Conservation (phyloP, 2,329 filamentous ascomycete species). For the Moelleriella libera region DNA sequence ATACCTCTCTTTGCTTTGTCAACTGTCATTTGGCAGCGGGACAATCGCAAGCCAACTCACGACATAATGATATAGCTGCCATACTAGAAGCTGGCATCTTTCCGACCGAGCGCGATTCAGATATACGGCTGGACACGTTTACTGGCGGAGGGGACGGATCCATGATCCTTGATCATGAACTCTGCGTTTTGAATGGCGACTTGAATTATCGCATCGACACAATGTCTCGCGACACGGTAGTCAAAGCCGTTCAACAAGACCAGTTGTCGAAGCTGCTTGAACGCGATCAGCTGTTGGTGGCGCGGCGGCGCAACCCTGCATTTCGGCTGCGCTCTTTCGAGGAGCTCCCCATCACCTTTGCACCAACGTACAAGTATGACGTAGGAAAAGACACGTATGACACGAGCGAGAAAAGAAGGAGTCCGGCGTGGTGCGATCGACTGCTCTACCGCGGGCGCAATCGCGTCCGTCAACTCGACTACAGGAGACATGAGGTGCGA, state of each 20-base stretch:
- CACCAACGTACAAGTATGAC: slow-evolving; percentile 97
- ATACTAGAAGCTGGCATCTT: slow-evolving; percentile 73
- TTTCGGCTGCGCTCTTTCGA: slow-evolving; percentile 82
- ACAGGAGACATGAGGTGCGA: slow-evolving; percentile 74
- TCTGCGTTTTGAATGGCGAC: slow-evolving; percentile 93
- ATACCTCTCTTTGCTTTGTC: slow-evolving; percentile 88
- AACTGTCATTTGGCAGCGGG: slow-evolving; percentile 96
- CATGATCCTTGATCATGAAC: slow-evolving; percentile 92
- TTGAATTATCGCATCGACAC: slow-evolving; percentile 97
- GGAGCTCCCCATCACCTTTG: slow-evolving; percentile 83
- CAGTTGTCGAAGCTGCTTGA: slow-evolving; percentile 81
- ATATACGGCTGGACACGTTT: slow-evolving; percentile 60
- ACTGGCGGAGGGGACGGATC: slow-evolving; percentile 86
- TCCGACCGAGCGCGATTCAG: slow-evolving; percentile 55
- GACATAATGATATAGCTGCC: slow-evolving; percentile 82
- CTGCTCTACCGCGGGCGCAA: slow-evolving; percentile 74
- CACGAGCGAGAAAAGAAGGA: slow-evolving; percentile 83
- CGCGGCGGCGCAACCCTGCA: slow-evolving; percentile 74
- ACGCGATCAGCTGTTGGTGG: slow-evolving; percentile 82
- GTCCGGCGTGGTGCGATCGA: slow-evolving; percentile 93
- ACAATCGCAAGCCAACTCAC: slow-evolving; percentile 76
- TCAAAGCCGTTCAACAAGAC: slow-evolving; percentile 66
- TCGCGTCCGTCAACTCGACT: slow-evolving; percentile 76
- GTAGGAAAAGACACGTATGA: slow-evolving; percentile 92
- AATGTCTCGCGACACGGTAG: slow-evolving; percentile 86